Conservation (phyloP, 208 protist species). For the Crithidia acanthocephali region DNA sequence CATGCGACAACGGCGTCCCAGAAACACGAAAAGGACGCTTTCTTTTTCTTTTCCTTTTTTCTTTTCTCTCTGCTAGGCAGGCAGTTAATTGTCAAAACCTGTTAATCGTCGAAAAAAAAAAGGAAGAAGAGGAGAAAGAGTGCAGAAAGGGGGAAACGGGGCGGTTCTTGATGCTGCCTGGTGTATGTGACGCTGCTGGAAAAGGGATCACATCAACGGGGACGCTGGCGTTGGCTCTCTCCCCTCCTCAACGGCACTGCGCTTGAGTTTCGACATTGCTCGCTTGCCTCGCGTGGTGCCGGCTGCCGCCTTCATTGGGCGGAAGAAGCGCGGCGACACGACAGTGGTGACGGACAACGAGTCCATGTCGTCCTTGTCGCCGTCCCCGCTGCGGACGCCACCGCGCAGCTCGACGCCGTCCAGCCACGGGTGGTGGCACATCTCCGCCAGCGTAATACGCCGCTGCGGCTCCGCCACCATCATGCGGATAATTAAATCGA, state of each 20-base stretch:
- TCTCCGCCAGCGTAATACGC: slow-evolving; percentile 35
- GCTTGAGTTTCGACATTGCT: background rate
- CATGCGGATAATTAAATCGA: slow-evolving; percentile 50
- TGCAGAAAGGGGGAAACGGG: too few species aligned
- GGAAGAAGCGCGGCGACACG: slow-evolving; percentile 32
- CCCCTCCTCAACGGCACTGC: background rate
- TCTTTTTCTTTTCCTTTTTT: too few species aligned
- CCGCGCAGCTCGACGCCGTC: slow-evolving; percentile 26
- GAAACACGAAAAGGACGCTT: too few species aligned
- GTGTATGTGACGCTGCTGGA: background rate
- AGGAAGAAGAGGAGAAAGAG: too few species aligned
- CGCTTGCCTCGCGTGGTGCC: background rate
- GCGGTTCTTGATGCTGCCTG: too few species aligned
- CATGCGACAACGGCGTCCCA: too few species aligned
- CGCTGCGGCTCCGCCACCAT: slow-evolving; percentile 38
- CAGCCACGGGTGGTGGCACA: slow-evolving; percentile 61
- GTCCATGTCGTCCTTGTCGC: slow-evolving; percentile 24
- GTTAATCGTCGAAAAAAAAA: too few species aligned
- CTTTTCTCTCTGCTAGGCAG: too few species aligned
- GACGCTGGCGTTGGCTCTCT: background rate
- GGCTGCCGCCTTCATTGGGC: background rate
- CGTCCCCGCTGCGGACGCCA: background rate
- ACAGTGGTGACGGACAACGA: slow-evolving; percentile 31
- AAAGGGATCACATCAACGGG: background rate
- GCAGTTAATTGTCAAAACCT: too few species aligned